Conservation (phyloP, 345 rosid genomes). For the Euphorbia pulcherrima region DNA sequence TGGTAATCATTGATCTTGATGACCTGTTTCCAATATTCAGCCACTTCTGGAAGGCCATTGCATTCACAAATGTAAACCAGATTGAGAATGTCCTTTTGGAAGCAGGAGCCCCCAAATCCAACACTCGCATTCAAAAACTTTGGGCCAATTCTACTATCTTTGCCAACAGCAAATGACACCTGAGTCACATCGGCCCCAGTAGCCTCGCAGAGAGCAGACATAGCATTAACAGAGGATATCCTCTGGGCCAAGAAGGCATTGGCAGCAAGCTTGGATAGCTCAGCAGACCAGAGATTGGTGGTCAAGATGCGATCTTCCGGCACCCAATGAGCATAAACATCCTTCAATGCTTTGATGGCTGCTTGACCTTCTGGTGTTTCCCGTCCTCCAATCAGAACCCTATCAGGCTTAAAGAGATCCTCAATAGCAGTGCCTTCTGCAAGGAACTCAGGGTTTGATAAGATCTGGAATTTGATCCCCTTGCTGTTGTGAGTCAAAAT, state of each 20-base stretch:
- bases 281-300: conserved; percentile 94
- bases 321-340: conserved; percentile 81
- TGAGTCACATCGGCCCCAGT: conserved; percentile 79
- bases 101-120: conserved; percentile 89
- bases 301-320: conserved; percentile 72
- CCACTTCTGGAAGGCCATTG: conserved; percentile 89
- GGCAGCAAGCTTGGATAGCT: conserved; percentile 92
- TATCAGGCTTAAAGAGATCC: conserved; percentile 72
- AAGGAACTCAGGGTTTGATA: conserved; percentile 92
- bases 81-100: conserved; percentile 84
- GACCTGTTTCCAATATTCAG: conserved; percentile 94
- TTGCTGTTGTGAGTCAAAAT: conserved; percentile 87
- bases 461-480: conserved; percentile 88
- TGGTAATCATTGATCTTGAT: conserved; percentile 90
- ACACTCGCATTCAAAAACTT: conserved; percentile 86
- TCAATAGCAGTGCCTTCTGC: conserved; percentile 89
- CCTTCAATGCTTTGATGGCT: conserved; percentile 73
- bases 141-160: conserved; percentile 73
- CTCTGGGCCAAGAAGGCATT: conserved; percentile 90
- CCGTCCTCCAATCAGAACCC: conserved; percentile 88
- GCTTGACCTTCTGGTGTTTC: conserved; percentile 82
- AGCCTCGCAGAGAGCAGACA: conserved; percentile 91
- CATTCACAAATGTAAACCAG: conserved; percentile 90
- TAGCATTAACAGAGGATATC: conserved; percentile 85
- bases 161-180: conserved; percentile 77